Conservation (phyloP, 305 asterid genomes). For the Andrographis paniculata region DNA sequence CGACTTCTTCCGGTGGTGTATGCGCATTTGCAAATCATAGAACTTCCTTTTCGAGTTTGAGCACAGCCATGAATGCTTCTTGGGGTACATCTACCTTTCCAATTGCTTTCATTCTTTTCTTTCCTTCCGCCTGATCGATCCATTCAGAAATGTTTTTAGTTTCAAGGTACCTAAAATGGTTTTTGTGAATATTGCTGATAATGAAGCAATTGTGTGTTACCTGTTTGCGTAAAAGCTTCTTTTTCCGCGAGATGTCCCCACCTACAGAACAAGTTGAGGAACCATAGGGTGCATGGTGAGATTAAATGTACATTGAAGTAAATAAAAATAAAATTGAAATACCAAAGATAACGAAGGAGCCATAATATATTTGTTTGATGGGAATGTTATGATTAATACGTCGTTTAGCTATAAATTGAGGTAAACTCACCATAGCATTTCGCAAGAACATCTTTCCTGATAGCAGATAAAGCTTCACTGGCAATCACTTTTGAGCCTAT, state of each 20-base stretch:
- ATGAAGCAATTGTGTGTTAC: constrained; percentile 25
- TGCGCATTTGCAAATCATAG: constrained; percentile 41
- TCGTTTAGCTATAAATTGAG: too few species aligned
- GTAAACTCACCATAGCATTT: constrained; percentile 83
- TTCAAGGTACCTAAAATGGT: too few species aligned
- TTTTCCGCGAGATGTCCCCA: constrained; percentile 92
- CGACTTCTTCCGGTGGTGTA: too few species aligned
- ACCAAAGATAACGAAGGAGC: too few species aligned
- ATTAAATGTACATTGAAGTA: too few species aligned
- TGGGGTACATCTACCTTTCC: constrained; percentile 97
- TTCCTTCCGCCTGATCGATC: constrained; percentile 81
- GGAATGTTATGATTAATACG: neutral
- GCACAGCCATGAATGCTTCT: constrained; percentile 99
- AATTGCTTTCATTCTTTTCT: constrained; percentile 96
- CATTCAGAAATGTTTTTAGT: neutral
- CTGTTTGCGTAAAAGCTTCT: constrained; percentile 93
- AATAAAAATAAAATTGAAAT: too few species aligned
- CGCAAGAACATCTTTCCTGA: constrained; percentile 91
- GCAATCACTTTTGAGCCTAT: constrained; percentile 91
- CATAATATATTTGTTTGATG: too few species aligned
- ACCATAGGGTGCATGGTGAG: neutral
- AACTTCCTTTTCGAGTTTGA: constrained; percentile 98
- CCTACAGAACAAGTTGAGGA: constrained; percentile 37
- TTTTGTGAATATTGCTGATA: neutral
- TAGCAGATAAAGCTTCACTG: constrained; percentile 87